Base-by-base conservation (phyloP, 495 filamentous ascomycete species). In the Tuber aestivum region DNA sequence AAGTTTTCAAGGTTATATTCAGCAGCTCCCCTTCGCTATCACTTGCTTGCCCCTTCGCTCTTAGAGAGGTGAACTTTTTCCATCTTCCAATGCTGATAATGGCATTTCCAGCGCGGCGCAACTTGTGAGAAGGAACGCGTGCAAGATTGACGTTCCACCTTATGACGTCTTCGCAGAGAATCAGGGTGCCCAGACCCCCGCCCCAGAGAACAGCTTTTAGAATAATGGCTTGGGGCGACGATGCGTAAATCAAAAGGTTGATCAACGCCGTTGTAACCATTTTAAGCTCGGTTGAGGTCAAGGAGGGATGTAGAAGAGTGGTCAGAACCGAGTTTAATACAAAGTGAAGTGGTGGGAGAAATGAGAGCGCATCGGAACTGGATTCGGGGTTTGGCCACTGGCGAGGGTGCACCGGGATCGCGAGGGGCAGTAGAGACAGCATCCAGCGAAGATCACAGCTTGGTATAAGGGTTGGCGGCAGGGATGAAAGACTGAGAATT, bases 101-200 rank as follows among this genome's bases (percentile, higher is more conserved):
- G 18, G 74, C 56, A 70, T 84, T 41, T 27, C 76, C 82, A 20
- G 87, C 83, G 32, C 90, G 89, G 76, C 90, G 89, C 77, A 98
- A 94, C 45, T 94, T 91, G 93, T 95, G 97, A 76, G 88, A 92
- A 3, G 95, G 95, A 48, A 99, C 92, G 61, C 96, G 87, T 27
- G 95, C 94, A 65, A 99, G 85, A 71, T 91, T 87, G 23, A 97
- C 91, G 48, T 91, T 93, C 93, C 93, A 97, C 83, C 86, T 89
- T n/a, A 98, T 89, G 23, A 95, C 87, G 70, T 91, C 89, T 56
- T 87, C 87, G 83, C 92, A 97, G 21, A 88, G 86, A 32, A 93
- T 85, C 70, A 97, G 90, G 27, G 97, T 79, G 71, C 88, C 87
- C 70, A 97, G 83, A 41, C 94, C 94, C 40, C 96, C 96, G 48